Evolutionary conservation across 2,329 filamentous ascomycete genomes (phyloP), one percentile per base, ranked within the genome.

Genomic region (Fusarium oxysporum): DNA sequence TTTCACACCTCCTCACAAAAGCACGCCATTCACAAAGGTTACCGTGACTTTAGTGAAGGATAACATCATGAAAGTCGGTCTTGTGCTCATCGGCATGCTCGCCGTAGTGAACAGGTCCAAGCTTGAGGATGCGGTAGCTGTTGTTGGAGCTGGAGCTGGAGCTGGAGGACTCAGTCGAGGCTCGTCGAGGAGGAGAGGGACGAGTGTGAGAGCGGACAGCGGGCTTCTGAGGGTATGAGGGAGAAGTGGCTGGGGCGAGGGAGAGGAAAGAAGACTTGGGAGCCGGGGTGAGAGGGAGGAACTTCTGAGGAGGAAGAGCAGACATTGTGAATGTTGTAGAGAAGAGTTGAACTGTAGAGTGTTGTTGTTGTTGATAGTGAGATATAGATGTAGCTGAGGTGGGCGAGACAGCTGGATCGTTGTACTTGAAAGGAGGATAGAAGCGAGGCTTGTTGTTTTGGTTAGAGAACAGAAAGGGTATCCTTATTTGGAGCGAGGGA

Each of bases 61-160:
- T 81, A 44, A 86, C 81, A 76, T 88, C 85, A 80, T 86, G 81
- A 79, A 83, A 90, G 83, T 91, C 89, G 50, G 82, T 84, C 82
- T 88, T 86, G 83, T 88, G 83, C 62, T 87, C 87, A 70, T 85
- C 88, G 28, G 83, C 82, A 80, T 89, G 87, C 84, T 88, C 89
- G 73, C 90, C 90, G 81, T 85, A 90, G 85, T 91, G 88, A 66
- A 91, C 89, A 38, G 89, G 89, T 30, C 88, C 88, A 65, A 92
- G 88, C 84, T 90, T 91, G 74, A 92, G 86, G 80, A 92, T 88
- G 65, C 86, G 85, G 74, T 83, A 82, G 70, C 83, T 79, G 63
- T 73, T 77, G 75, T 63, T 70, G 77, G 81, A 84, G 76, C 78
- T 79, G 68, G 80, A 79, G 62, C 70, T 76, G 64, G 72, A 73